Conservation (phyloP, 495 filamentous ascomycete genomes). For the Haplographium delicatum region DNA sequence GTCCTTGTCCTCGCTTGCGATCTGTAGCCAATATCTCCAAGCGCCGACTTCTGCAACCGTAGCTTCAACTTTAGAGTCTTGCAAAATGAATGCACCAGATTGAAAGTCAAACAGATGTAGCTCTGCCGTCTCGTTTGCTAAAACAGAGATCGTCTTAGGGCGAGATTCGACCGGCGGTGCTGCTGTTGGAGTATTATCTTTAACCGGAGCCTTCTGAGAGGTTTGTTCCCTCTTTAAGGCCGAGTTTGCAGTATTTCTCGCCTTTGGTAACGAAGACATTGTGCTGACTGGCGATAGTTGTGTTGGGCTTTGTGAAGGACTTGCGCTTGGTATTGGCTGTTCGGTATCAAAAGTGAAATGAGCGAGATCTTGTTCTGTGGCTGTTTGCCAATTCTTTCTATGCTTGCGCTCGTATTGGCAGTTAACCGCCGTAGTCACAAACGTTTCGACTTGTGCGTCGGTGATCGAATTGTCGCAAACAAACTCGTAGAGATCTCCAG, state of each 20-base stretch:
- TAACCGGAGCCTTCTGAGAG: conserved; percentile 20
- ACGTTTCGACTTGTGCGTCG: conserved; percentile 66
- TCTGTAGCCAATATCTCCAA: conserved; percentile 96
- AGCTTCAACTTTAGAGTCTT: conserved; percentile 69
- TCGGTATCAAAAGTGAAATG: conserved; percentile 78
- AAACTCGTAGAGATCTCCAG: conserved; percentile 92
- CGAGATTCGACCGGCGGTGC: conserved; percentile 56
- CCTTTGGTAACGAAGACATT: not conserved
- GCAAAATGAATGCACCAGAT: conserved; percentile 74
- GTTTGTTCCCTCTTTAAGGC: conserved; percentile 24
- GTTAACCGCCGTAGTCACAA: conserved; percentile 79
- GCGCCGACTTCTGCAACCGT: conserved; percentile 80
- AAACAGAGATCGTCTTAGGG: conserved; percentile 64
- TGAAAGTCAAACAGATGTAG: conserved; percentile 90
- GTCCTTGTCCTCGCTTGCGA: conserved; percentile 67
- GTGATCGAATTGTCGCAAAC: conserved; percentile 76
- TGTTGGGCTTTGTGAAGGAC: conserved; percentile 46
- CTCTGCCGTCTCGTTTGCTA: conserved; percentile 75
- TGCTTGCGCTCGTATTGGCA: conserved; percentile 98
- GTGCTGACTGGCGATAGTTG: conserved; percentile 14
- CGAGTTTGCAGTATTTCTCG: conserved; percentile 25
- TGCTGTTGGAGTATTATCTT: conserved; percentile 35
- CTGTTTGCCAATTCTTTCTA: conserved; percentile 68
- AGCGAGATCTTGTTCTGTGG: conserved; percentile 72
- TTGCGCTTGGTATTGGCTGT: conserved; percentile 75